Conservation (phyloP, 73 alveolate species). For the Paramecium sonneborni region DNA sequence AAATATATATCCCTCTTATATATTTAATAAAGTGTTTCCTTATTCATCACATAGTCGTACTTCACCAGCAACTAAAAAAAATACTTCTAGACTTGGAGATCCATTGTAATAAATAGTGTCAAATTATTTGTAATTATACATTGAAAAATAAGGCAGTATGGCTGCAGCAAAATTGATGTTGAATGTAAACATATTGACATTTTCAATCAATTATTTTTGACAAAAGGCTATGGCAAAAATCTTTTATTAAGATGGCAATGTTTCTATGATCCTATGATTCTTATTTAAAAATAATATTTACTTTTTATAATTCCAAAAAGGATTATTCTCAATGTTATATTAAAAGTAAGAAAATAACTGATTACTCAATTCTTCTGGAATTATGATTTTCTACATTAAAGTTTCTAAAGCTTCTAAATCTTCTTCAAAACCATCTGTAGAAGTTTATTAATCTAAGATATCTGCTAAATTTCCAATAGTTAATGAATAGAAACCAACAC, state of each 20-base stretch:
- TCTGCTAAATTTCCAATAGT: constrained; percentile 78
- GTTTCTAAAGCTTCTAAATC: constrained; percentile 1
- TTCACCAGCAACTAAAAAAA: constrained; percentile 47
- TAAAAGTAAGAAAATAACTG: neutral
- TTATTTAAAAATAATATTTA: neutral
- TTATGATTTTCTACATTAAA: neutral
- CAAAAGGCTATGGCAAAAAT: neutral
- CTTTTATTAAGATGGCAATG: neutral
- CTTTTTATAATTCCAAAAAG: constrained; percentile 52
- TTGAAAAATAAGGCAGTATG: neutral
- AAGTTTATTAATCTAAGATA: constrained; percentile 65
- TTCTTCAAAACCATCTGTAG: constrained; percentile 38
- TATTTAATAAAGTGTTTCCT: neutral
- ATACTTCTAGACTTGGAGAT: constrained; percentile 27
- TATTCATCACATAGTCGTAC: neutral
- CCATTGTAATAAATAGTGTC: constrained; percentile 28
- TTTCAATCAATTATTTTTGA: neutral
- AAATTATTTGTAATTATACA: neutral
- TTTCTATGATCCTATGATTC: neutral
- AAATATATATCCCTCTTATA: constrained; percentile 26
- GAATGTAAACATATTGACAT: neutral
- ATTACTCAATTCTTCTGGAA: constrained; percentile 3
- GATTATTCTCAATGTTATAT: constrained; percentile 35
- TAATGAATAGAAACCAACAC: constrained; percentile 81
- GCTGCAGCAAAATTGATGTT: constrained; percentile 35